Conservation (phyloP, 2,329 filamentous ascomycete genomes). For the Phialophora chinensis region DNA sequence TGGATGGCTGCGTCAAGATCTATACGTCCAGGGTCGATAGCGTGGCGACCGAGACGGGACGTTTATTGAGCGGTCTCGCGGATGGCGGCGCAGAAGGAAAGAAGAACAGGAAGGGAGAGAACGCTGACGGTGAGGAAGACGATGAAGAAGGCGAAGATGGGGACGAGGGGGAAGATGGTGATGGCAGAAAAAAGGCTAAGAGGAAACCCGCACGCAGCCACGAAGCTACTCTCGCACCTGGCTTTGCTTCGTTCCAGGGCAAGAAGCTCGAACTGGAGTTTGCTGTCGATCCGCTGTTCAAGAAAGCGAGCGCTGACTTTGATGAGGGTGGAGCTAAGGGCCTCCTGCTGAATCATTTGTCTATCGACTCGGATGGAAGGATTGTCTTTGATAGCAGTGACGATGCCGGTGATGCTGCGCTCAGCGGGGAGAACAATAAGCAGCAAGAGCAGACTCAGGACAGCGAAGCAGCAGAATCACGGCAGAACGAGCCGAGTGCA, state of each 20-base stretch:
- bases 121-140: constrained; percentile 68
- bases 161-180: constrained; percentile 54
- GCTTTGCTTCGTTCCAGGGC: constrained; percentile 84
- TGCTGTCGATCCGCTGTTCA: constrained; percentile 96
- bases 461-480: constrained; percentile 53
- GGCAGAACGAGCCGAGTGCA: constrained; percentile 45
- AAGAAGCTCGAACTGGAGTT: constrained; percentile 99
- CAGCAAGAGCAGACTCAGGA: constrained; percentile 40
- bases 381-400: constrained; percentile 99
- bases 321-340: constrained; percentile 98
- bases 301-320: constrained; percentile 97
- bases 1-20: constrained; percentile 98
- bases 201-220: constrained; percentile 81
- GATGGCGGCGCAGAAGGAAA: constrained; percentile 72
- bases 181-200: constrained; percentile 66
- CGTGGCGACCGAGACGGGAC: constrained; percentile 95
- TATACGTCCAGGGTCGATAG: constrained; percentile 98
- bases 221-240: constrained; percentile 89
- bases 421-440: constrained; percentile 41
- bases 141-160: constrained; percentile 70
- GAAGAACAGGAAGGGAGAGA: constrained; percentile 63
- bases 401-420: constrained; percentile 66
- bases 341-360: constrained; percentile 91
- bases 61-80: constrained; percentile 88
- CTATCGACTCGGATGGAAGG: constrained; percentile 86